Evolutionary conservation across 2,329 filamentous ascomycete species (phyloP), one percentile per base, ranked within the genome.

Genomic region (Monosporascus cannonballus): DNA sequence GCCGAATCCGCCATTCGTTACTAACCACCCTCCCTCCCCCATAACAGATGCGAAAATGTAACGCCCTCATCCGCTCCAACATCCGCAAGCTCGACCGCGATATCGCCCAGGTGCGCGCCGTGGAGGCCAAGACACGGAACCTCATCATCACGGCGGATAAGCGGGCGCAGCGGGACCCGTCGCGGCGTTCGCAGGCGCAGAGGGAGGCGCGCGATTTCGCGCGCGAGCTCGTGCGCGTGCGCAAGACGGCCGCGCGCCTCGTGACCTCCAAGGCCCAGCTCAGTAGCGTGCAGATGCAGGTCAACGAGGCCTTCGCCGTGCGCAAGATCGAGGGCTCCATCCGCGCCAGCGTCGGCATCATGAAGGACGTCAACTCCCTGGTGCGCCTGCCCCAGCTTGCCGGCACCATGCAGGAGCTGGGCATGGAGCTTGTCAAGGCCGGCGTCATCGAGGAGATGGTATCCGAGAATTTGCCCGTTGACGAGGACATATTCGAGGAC

Each of bases 361-460:
- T 99, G 94, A 93, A 92, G 73, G 91, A 97, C 69, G 90, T 99
- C 54, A 97, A 97, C 70, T 81, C 79, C 17, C 77, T 97, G 25
- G 84, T 96, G 48, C 80, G 86, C 27, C 72, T 99, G 61, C 94
- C 94, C 11, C 89, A 96, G 73, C 76, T 97, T 56, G 90, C 87
- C 20, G 85, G 82, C 15, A 96, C 92, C 8, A 97, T 97, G 93
- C 79, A 85, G 57, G 90, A 96, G 69, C 76, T 97, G 48, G 87
- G 86, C 63, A 79, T 86, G 53, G 94, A 97, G 77, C 73, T 97
- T 60, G 88, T 96, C 70, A 95, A 91, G 75, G 93, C 94, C 2
- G 94, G 93, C 17, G 93, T 99, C 59, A 96, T 97, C 55, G 93
- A 97, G 76, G 94, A 99, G 75, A 96, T 97, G 89, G 85, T 96